Evolutionary conservation across 2,329 filamentous ascomycete genomes (phyloP).

Genomic region (Fusarium nematophilum): DNA sequence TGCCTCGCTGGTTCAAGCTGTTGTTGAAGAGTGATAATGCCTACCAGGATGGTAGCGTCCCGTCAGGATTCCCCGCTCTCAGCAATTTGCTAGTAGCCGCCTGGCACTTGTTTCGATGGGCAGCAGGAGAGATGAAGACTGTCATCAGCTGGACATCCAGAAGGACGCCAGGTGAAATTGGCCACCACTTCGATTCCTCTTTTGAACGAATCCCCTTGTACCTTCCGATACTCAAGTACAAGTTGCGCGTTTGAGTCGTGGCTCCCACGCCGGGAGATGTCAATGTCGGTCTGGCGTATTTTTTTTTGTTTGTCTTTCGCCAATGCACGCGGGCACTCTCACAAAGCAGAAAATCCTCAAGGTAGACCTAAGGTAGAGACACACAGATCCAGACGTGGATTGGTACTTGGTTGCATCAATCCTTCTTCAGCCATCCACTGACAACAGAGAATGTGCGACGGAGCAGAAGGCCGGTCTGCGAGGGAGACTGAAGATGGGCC

Average conservation of each 20-base stretch:
- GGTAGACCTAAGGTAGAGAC: no score
- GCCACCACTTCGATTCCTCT: no score
- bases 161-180: slow-evolving; percentile 4
- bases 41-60: slow-evolving; percentile 16
- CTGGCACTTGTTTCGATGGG: slow-evolving; percentile 10
- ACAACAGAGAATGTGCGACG: slow-evolving; percentile 14
- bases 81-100: slow-evolving; percentile 10
- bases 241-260: background rate
- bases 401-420: slow-evolving; percentile 14
- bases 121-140: slow-evolving; percentile 9
- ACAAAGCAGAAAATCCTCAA: slow-evolving; percentile 10
- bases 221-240: background rate
- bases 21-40: slow-evolving; percentile 21
- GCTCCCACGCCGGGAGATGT: no score
- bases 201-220: background rate
- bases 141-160: slow-evolving; percentile 1
- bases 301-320: slow-evolving; percentile 14
- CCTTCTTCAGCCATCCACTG: background rate
- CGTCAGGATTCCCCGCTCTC: slow-evolving; percentile 25
- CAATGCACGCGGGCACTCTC: slow-evolving; percentile 2
- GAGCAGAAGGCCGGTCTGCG: slow-evolving; percentile 10
- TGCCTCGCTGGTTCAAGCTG: slow-evolving; percentile 34
- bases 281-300: slow-evolving; percentile 24
- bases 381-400: slow-evolving; percentile 12
- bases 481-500: slow-evolving; percentile 7